Evolutionary conservation across 2,329 filamentous ascomycete genomes (phyloP).

Genomic region (Pseudogymnoascus sp.): DNA sequence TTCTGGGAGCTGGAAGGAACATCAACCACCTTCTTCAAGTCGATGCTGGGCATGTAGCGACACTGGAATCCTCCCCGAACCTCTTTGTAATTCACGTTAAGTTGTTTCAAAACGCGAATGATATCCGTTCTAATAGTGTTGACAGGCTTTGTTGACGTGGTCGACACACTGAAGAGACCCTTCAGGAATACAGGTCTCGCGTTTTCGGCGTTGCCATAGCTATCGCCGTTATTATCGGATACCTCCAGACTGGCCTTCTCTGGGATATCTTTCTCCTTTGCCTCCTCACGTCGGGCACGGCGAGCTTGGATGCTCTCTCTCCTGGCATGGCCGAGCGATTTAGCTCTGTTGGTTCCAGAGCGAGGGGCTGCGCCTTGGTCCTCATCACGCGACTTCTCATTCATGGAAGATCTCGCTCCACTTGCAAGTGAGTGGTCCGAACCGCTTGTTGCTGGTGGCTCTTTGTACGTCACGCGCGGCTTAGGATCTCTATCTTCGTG

Average conservation of each 20-base stretch:
- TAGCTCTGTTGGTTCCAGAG: slow-evolving; percentile 62
- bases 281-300: slow-evolving; percentile 63
- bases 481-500: slow-evolving; percentile 46
- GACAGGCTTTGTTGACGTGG: slow-evolving; percentile 86
- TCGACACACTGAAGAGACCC: slow-evolving; percentile 93
- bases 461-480: slow-evolving; percentile 44
- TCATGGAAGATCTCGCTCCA: slow-evolving; percentile 20
- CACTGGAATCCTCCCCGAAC: slow-evolving; percentile 93
- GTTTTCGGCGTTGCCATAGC: slow-evolving; percentile 61
- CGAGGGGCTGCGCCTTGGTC: slow-evolving; percentile 42
- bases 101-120: slow-evolving; percentile 76
- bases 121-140: slow-evolving; percentile 80
- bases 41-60: slow-evolving; percentile 80
- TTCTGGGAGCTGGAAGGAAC: slow-evolving; percentile 42
- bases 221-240: slow-evolving; percentile 51
- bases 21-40: slow-evolving; percentile 65
- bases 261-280: slow-evolving; percentile 67
- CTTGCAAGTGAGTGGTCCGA: slow-evolving; percentile 59
- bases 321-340: slow-evolving; percentile 81
- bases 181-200: slow-evolving; percentile 94
- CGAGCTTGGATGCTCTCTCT: slow-evolving; percentile 88
- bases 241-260: slow-evolving; percentile 86
- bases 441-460: slow-evolving; percentile 66
- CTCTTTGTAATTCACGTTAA: slow-evolving; percentile 85
- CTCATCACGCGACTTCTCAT: slow-evolving; percentile 42